Percentiles rank a stretch among this genome's conserved stretches.
These are phyloP conservation scores for Cichorium intybus DNA, from an alignment of 140 eudicot genomes.

Conservation along the genomic window DNA sequence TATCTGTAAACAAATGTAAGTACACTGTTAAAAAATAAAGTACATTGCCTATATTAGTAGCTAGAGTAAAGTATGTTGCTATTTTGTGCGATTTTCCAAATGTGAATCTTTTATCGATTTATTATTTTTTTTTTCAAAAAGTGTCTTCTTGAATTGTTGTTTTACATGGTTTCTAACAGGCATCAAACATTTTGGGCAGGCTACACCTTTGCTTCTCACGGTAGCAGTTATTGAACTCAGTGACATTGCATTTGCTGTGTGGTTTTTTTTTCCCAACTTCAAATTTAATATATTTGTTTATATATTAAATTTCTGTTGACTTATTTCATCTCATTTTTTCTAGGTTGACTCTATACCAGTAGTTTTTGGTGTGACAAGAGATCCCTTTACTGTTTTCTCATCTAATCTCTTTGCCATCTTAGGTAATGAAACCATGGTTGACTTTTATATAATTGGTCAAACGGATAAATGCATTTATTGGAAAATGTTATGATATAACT, in stretches of 20 bases:
- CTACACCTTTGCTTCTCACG: constrained; percentile 92
- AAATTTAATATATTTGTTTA: not conserved
- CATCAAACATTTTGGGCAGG: constrained; percentile 93
- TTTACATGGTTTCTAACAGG: constrained; percentile 86
- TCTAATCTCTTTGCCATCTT: constrained; percentile 93
- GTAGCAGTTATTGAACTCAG: constrained; percentile 93
- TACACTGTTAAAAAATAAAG: no score
- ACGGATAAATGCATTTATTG: no score
- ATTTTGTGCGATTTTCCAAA: no score
- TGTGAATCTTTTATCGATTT: no score
- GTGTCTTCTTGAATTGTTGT: constrained; percentile 37
- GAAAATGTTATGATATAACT: not conserved
- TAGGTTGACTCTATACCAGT: constrained; percentile 99
- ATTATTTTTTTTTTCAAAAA: not conserved
- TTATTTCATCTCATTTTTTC: constrained; percentile 7
- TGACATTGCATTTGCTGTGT: constrained; percentile 94
- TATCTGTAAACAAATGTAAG: no score
- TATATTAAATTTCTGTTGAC: not conserved
- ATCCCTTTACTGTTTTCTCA: constrained; percentile 82
- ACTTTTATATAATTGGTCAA: constrained; percentile 14
- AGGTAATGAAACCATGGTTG: constrained; percentile 42
- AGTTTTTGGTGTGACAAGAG: constrained; percentile 94
- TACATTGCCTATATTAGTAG: no score
- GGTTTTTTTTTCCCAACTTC: constrained; percentile 30
- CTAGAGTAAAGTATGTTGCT: no score